Percentiles rank a stretch among this genome's conserved stretches.
phyloP scores from a whole-genome alignment of 768 basidiomycete species.

The Termitomyces sp. region DNA sequence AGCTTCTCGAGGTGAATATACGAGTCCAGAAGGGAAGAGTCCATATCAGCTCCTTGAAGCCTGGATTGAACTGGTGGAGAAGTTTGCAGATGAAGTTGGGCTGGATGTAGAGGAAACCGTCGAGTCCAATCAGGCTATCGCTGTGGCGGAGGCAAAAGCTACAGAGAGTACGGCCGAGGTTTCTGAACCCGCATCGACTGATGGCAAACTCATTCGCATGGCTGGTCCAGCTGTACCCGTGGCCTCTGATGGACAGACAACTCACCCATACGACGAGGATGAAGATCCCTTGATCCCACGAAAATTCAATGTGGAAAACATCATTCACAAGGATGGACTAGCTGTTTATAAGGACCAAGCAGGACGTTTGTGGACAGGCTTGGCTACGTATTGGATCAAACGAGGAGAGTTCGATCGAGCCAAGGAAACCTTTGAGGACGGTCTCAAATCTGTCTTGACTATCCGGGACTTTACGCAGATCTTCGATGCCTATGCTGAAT shows the following conservation, averaged over 20 bases:
- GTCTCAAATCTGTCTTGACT: conserved; percentile 80
- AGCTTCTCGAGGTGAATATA: conserved; percentile 79
- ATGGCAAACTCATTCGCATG: conserved; percentile 35
- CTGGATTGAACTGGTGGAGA: conserved; percentile 89
- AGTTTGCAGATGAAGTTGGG: conserved; percentile 89
- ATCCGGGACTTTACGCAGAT: conserved; percentile 97
- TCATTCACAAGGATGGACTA: conserved; percentile 85
- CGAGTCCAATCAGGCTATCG: conserved; percentile 47
- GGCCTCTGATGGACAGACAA: conserved; percentile 42
- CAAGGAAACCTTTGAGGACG: conserved; percentile 83
- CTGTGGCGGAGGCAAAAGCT: conserved; percentile 40
- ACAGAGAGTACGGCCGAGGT: conserved; percentile 16
- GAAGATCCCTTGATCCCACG: conserved; percentile 71
- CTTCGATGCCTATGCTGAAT: conserved; percentile 95
- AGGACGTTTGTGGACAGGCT: conserved; percentile 91
- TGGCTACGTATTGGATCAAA: conserved; percentile 99
- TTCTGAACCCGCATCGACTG: conserved; percentile 40
- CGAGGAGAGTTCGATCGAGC: conserved; percentile 92
- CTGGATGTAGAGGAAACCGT: conserved; percentile 76
- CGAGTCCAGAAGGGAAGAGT: conserved; percentile 89
- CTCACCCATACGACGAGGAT: conserved; percentile 68
- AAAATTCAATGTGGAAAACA: conserved; percentile 82
- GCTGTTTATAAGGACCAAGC: conserved; percentile 94
- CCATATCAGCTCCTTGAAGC: conserved; percentile 92
- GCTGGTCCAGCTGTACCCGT: neutral